Evolutionary conservation across 441 rosid genomes (phyloP), one percentile per base, ranked within the genome.

Genomic region (Gossypium trilobum): DNA sequence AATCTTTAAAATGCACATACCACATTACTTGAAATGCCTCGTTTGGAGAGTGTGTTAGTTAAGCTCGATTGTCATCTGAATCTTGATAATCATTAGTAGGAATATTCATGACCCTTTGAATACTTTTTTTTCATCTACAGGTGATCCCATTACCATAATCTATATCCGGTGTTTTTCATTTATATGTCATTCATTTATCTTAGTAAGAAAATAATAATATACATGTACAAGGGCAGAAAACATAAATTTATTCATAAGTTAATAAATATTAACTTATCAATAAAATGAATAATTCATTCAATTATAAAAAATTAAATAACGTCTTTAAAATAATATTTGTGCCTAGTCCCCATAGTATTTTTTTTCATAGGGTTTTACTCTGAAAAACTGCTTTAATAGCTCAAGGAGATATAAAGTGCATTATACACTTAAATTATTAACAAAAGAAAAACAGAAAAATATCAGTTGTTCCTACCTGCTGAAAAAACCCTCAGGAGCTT

Each of bases 401-500:
- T 46, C 7, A 25, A 22, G 57, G 58, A 64, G 60, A 60, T 9
- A 60, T 54, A n/a, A 68, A 42, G 17, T 48, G 62, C 60, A 50
- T 8, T 10, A 20, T 13, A 51, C 52, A 55, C 59, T 42, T 65
- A 54, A 48, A 74, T n/a, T 57, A 29, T 62, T 46, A 31, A 11
- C 62, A 59, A 71, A 60, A 27, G 3, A n/a, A 51, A 17, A 62
- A 58, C 3, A 31, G 22, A 66, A 46, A 39, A 51, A 65, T 17
- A 59, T 64, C 33, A 23, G 23, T 51, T 61, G 31, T 74, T 75
- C 86, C 27, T 85, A 95, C 99, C 98, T 86, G 56, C 83, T 90
- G 77, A 95, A 93, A 83, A 93, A 95, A 55, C 99, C 99, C 82
- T 89, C 94, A 71, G 80, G 86, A 17, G 97, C 98, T 79, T 89